Conservation (phyloP, 371 early-diverging fungal genomes). For the Mucor sp. region DNA sequence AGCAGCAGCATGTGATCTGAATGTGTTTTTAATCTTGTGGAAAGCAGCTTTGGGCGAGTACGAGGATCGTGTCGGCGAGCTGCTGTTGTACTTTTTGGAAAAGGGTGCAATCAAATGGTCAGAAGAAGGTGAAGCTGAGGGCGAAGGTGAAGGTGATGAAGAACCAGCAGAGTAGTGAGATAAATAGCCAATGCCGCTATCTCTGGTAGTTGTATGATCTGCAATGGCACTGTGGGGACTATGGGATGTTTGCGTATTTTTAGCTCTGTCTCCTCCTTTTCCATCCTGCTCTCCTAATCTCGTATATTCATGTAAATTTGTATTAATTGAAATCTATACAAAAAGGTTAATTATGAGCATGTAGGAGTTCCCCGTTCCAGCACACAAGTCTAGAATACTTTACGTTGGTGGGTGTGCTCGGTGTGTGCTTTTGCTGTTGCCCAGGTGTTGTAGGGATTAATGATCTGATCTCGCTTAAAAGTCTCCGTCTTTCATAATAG, state of each 20-base stretch:
- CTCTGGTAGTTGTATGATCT: conserved; percentile 2
- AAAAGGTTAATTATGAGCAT: neutral
- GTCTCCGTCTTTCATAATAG: conserved; percentile 50
- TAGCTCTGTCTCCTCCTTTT: neutral
- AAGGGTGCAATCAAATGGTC: neutral
- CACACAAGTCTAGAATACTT: conserved; percentile 6
- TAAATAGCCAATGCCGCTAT: conserved; percentile 19
- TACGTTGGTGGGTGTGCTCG: conserved; percentile 18
- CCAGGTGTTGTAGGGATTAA: conserved; percentile 20
- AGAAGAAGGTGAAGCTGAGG: conserved; percentile 10
- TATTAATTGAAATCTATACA: conserved; percentile 28
- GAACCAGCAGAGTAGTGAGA: conserved; percentile 23
- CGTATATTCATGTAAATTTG: conserved; percentile 24
- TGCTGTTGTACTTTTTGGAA: neutral
- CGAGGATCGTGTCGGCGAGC: conserved; percentile 26
- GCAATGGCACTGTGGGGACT: neutral
- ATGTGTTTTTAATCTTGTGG: conserved; percentile 33
- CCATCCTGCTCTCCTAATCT: neutral
- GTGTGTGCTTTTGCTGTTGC: conserved; percentile 5
- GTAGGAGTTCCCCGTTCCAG: neutral
- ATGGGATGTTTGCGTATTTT: neutral
- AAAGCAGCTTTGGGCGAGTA: conserved; percentile 47
- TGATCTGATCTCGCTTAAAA: conserved; percentile 47
- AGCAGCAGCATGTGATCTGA: conserved; percentile 19
- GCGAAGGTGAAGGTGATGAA: conserved; percentile 20